Evolutionary conservation across 2,329 filamentous ascomycete genomes (phyloP).

Genomic region (Dichotomopilus funicola): DNA sequence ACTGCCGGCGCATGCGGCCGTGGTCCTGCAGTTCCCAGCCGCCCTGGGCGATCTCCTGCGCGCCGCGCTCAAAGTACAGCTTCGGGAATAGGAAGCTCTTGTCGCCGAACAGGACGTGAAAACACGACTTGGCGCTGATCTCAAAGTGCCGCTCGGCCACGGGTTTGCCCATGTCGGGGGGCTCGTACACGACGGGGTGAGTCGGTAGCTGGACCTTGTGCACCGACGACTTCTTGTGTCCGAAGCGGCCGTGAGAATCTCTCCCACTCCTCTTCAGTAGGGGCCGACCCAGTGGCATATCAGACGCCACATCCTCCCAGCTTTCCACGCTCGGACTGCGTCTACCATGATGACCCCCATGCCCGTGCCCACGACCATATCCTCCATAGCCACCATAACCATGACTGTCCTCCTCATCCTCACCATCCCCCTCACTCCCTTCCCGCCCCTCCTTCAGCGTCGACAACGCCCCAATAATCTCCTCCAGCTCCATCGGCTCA

Average conservation of each 20-base stretch:
- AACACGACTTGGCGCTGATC: slow-evolving; percentile 87
- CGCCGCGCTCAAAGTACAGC: slow-evolving; percentile 76
- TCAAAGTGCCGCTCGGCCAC: slow-evolving; percentile 78
- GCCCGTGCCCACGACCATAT: no score
- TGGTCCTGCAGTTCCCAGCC: slow-evolving; percentile 72
- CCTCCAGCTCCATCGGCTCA: slow-evolving; percentile 60
- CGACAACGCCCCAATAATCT: slow-evolving; percentile 64
- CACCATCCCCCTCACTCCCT: no score
- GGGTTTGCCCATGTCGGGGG: slow-evolving; percentile 69
- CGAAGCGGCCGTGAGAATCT: slow-evolving; percentile 32
- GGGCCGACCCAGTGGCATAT: slow-evolving; percentile 38
- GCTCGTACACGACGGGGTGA: slow-evolving; percentile 76
- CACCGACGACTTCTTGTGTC: slow-evolving; percentile 33
- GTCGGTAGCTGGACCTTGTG: slow-evolving; percentile 76
- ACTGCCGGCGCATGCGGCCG: slow-evolving; percentile 67
- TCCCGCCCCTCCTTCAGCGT: slow-evolving; percentile 63
- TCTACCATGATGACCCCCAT: slow-evolving; percentile 30
- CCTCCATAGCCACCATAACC: no score
- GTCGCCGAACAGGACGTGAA: slow-evolving; percentile 94
- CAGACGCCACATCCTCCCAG: slow-evolving; percentile 75
- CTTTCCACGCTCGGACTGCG: slow-evolving; percentile 74
- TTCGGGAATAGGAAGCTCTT: slow-evolving; percentile 92
- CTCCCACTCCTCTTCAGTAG: slow-evolving; percentile 18
- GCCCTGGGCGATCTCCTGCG: slow-evolving; percentile 73
- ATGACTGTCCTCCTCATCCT: no score